These are phyloP conservation scores for Zasmidium citrigriseum DNA, from an alignment of 2,329 filamentous ascomycete genomes.

Conservation along the genomic window DNA sequence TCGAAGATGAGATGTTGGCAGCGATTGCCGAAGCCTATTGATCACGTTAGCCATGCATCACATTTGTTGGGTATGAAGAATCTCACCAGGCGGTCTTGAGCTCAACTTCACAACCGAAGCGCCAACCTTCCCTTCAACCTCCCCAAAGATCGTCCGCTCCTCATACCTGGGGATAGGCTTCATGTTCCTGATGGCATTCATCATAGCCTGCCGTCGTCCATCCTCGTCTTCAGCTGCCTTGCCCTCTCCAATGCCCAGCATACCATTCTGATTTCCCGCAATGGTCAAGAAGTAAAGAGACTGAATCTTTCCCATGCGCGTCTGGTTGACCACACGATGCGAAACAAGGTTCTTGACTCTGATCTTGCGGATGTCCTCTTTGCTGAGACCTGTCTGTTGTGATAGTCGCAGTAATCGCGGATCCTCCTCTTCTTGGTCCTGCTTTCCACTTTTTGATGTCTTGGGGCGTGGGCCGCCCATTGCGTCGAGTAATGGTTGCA, in stretches of 20 bases:
- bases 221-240: conserved; percentile 76
- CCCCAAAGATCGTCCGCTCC: conserved; percentile 85
- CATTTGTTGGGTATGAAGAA: background rate
- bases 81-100: conserved; percentile 81
- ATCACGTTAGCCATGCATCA: conserved; percentile 5
- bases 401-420: conserved; percentile 54
- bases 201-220: conserved; percentile 70
- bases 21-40: conserved; percentile 85
- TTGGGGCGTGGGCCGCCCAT: conserved; percentile 30
- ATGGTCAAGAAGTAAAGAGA: conserved; percentile 75
- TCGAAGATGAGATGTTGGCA: conserved; percentile 92
- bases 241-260: conserved; percentile 85
- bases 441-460: conserved; percentile 24
- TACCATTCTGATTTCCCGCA: conserved; percentile 82
- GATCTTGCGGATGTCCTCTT: conserved; percentile 53
- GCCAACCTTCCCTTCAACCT: conserved; percentile 79
- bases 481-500: background rate
- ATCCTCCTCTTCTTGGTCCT: conserved; percentile 35
- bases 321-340: conserved; percentile 85
- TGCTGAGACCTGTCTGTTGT: conserved; percentile 58
- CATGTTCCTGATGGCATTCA: conserved; percentile 88
- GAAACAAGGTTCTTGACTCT: conserved; percentile 71
- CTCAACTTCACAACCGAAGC: conserved; percentile 83
- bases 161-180: conserved; percentile 90
- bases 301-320: conserved; percentile 88